Percentiles rank a stretch among this genome's conserved stretches.
Conservation (phyloP, 75 land plant species). For the Sequoiadendron giganteum region DNA sequence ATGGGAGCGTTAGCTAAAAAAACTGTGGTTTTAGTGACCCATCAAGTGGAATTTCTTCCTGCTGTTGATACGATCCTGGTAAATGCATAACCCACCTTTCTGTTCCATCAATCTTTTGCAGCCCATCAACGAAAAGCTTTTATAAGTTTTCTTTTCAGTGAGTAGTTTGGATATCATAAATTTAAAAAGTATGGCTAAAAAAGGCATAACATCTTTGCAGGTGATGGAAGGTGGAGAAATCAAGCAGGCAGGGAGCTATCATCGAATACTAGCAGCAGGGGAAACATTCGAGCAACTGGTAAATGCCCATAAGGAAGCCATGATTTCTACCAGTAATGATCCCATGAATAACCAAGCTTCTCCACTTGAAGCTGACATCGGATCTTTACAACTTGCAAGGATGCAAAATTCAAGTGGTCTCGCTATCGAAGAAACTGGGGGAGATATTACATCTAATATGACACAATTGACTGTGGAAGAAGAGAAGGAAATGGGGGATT, state of each 20-base stretch:
- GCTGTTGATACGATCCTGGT: conserved; percentile 68
- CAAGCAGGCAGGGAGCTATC: conserved; percentile 60
- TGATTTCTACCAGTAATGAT: conserved; percentile 19
- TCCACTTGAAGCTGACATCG: background rate
- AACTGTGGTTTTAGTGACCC: conserved; percentile 89
- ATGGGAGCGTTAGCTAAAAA: conserved; percentile 56
- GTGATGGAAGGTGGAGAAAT: conserved; percentile 71
- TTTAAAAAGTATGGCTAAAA: background rate
- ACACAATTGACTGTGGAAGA: conserved; percentile 66
- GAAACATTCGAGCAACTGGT: conserved; percentile 67
- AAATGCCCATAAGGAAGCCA: conserved; percentile 60
- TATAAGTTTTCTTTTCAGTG: background rate
- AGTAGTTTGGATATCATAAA: background rate
- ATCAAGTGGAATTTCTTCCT: conserved; percentile 86
- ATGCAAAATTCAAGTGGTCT: background rate
- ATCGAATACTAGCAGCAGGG: conserved; percentile 56
- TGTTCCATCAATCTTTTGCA: background rate
- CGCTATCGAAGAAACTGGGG: conserved; percentile 14
- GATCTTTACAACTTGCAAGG: background rate
- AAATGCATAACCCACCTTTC: background rate
- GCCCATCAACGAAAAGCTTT: background rate
- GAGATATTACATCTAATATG: conserved; percentile 17
- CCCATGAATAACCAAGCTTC: conserved; percentile 4
- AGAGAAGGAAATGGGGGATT: conserved; percentile 57
- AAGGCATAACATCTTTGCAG: conserved; percentile 17